Evolutionary conservation across 441 rosid genomes (phyloP).

Genomic region (Codiaeum variegatum): DNA sequence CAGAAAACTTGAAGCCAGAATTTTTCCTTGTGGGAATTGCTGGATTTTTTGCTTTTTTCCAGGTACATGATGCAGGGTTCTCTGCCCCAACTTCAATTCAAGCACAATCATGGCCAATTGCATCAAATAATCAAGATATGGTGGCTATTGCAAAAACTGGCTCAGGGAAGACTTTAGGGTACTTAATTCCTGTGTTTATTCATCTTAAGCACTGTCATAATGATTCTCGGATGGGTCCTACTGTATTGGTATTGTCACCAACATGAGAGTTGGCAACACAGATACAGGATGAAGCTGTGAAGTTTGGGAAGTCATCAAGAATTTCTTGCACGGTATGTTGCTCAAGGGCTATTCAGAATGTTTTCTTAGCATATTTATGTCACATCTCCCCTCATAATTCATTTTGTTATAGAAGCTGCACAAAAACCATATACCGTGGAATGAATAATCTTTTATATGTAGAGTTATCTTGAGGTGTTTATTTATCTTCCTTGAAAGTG

Average conservation of each 20-base stretch:
- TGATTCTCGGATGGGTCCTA: slow-evolving; percentile 79
- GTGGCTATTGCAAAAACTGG: slow-evolving; percentile 98
- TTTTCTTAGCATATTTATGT: not conserved
- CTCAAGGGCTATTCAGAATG: not conserved
- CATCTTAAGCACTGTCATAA: slow-evolving; percentile 62
- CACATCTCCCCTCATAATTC: not conserved
- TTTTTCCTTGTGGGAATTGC: too few species aligned
- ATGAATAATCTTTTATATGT: not conserved
- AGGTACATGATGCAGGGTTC: slow-evolving; percentile 89
- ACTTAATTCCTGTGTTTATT: slow-evolving; percentile 82
- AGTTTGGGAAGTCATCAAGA: slow-evolving; percentile 83
- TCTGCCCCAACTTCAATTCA: slow-evolving; percentile 88
- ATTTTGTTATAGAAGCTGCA: not conserved
- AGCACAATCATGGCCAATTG: slow-evolving; percentile 99
- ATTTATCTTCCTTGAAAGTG: not conserved
- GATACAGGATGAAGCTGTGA: slow-evolving; percentile 80
- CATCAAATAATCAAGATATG: slow-evolving; percentile 75
- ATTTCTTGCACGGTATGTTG: slow-evolving; percentile 79
- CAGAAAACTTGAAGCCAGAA: too few species aligned
- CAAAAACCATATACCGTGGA: not conserved
- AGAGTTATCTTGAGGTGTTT: not conserved
- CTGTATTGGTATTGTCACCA: slow-evolving; percentile 87
- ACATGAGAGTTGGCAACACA: slow-evolving; percentile 97
- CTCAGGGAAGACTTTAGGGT: slow-evolving; percentile 97
- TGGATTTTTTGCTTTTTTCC: too few species aligned